Evolutionary conservation across 2,329 filamentous ascomycete genomes (phyloP).

Genomic region (Coniochaeta sp.): DNA sequence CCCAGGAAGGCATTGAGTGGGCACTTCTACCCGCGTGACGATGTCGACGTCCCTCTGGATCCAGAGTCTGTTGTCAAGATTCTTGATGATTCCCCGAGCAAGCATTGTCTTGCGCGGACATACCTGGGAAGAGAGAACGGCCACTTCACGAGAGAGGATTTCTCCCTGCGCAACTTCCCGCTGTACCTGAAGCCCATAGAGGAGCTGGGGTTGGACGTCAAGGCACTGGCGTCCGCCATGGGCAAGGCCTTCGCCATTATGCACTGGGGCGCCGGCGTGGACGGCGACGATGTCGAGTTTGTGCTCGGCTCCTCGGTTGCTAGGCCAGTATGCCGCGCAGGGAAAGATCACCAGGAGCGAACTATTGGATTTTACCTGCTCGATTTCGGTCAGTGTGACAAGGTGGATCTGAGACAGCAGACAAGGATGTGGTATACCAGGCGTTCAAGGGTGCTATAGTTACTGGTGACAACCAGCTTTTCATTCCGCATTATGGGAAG

Average conservation of each 20-base stretch:
- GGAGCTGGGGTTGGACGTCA: conserved; percentile 7
- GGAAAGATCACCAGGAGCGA: conserved; percentile 9
- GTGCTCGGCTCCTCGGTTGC: conserved; percentile 9
- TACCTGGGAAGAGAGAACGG: conserved; percentile 11
- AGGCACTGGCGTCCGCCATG: conserved; percentile 9
- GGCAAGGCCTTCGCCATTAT: conserved; percentile 15
- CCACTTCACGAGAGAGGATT: neutral
- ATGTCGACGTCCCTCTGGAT: no score
- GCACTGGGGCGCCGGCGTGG: conserved; percentile 16
- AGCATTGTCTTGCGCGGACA: conserved; percentile 14
- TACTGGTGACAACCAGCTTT: conserved; percentile 15
- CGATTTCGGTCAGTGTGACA: conserved; percentile 16
- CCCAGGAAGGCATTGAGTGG: conserved; percentile 10
- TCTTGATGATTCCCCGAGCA: conserved; percentile 10
- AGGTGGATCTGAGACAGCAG: conserved; percentile 11
- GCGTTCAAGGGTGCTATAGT: conserved; percentile 16
- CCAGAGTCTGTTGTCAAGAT: neutral
- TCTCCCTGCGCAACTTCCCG: conserved; percentile 7
- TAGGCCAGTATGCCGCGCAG: no score
- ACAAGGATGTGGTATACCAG: conserved; percentile 12
- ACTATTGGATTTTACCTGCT: conserved; percentile 11
- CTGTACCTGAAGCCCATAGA: conserved; percentile 7
- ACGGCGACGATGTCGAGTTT: conserved; percentile 16
- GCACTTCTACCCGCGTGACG: conserved; percentile 11
- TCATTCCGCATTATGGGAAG: conserved; percentile 14